phyloP scores from a whole-genome alignment of 805 yeast species.

The Metschnikowia kunwiensis region DNA sequence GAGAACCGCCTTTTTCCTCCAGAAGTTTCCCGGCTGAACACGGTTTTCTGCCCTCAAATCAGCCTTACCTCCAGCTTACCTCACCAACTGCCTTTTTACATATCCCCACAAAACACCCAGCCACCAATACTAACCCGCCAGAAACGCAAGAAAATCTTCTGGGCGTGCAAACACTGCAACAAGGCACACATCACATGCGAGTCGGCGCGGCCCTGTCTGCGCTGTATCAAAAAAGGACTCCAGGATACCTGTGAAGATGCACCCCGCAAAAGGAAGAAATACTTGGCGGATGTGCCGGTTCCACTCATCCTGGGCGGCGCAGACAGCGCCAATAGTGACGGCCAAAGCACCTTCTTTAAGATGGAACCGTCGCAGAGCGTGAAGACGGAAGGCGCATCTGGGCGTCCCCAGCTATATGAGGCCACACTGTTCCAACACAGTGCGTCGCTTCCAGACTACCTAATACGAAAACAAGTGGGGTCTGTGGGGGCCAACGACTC shows the following conservation, averaged over 20 bases:
- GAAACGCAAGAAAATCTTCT: slow-evolving; percentile 59
- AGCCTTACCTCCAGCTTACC: not conserved
- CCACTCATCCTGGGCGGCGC: slow-evolving; percentile 5
- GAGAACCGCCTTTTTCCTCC: no score
- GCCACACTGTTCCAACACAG: slow-evolving; percentile 19
- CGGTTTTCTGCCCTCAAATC: no score
- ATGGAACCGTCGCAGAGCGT: slow-evolving; percentile 5
- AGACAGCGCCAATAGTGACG: not conserved
- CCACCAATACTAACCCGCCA: slow-evolving; percentile 9
- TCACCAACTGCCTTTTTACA: not conserved
- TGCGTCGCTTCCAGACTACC: slow-evolving; percentile 14
- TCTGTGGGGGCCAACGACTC: not conserved
- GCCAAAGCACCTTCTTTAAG: not conserved
- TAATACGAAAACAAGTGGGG: slow-evolving; percentile 4
- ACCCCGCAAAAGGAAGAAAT: slow-evolving; percentile 81
- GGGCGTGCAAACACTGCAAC: slow-evolving; percentile 92
- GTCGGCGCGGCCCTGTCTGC: slow-evolving; percentile 71
- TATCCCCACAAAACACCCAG: not conserved
- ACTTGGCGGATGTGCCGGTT: slow-evolving; percentile 59
- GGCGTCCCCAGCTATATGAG: slow-evolving; percentile 8
- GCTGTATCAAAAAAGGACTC: slow-evolving; percentile 72
- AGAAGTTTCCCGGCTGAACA: no score
- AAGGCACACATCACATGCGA: slow-evolving; percentile 92
- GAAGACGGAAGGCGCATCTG: slow-evolving; percentile 3
- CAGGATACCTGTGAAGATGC: slow-evolving; percentile 79